A percentile compares a stretch with the other conserved stretches of the same genome.
phyloP scores from a whole-genome alignment of 352 stramenopile species.

The Hyaloperonospora arabidopsidis region DNA sequence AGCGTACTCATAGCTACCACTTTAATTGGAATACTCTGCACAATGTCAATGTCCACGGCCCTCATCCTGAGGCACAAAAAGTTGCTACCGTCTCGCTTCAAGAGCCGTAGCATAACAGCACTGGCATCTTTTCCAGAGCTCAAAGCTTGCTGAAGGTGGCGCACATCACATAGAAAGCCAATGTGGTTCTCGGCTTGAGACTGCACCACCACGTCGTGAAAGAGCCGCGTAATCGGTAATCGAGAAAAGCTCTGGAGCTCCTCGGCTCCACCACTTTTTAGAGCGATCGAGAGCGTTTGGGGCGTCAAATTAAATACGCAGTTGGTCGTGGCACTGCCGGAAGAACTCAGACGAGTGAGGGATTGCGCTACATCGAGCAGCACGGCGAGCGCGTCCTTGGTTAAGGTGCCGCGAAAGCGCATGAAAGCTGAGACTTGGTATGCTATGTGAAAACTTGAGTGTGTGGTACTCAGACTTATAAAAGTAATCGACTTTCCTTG shows the following conservation, averaged over 20 bases:
- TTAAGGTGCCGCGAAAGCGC: slow-evolving; percentile 72
- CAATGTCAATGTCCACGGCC: slow-evolving; percentile 78
- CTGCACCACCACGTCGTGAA: slow-evolving; percentile 65
- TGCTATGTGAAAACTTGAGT: no score
- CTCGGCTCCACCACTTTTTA: slow-evolving; percentile 61
- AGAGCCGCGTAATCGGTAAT: slow-evolving; percentile 54
- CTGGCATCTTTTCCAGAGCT: slow-evolving; percentile 69
- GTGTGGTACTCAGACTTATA: no score
- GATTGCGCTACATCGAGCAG: slow-evolving; percentile 71
- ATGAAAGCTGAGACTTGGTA: slow-evolving; percentile 20
- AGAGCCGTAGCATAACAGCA: slow-evolving; percentile 72
- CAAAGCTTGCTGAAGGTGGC: slow-evolving; percentile 65
- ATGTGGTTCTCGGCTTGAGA: slow-evolving; percentile 76
- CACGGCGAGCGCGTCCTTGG: slow-evolving; percentile 66
- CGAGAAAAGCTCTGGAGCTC: slow-evolving; percentile 75
- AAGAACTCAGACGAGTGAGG: slow-evolving; percentile 52
- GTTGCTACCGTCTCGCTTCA: slow-evolving; percentile 68
- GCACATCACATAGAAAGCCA: slow-evolving; percentile 66
- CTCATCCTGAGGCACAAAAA: slow-evolving; percentile 67
- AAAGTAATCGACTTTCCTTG: no score
- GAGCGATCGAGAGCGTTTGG: slow-evolving; percentile 50
- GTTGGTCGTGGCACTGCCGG: slow-evolving; percentile 45
- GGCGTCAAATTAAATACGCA: slow-evolving; percentile 72
- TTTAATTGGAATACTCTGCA: slow-evolving; percentile 78
- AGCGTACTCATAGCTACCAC: slow-evolving; percentile 68